These are phyloP conservation scores for Elsinoe perseae DNA, from an alignment of 2,329 filamentous ascomycete species.

Conservation along the genomic window DNA sequence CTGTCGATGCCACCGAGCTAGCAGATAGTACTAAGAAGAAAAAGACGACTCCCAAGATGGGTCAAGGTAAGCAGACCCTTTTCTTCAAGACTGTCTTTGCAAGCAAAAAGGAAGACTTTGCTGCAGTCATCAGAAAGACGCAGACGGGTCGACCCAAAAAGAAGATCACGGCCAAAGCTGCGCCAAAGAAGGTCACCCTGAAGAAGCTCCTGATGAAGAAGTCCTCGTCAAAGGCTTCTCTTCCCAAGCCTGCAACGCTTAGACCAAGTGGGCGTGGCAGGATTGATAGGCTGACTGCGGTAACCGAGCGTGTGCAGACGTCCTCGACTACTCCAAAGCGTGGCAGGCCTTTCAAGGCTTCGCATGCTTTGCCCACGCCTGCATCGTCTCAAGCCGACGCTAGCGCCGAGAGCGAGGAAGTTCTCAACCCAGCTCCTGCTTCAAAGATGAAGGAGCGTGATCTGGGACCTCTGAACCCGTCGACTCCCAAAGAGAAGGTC, in stretches of 20 bases:
- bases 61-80: constrained; percentile 13
- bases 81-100: not conserved
- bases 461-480: not conserved
- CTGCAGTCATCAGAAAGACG: not conserved
- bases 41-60: constrained; percentile 12
- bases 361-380: not conserved
- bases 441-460: constrained; percentile 21
- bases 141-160: not conserved
- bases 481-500: not conserved
- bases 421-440: constrained; percentile 19
- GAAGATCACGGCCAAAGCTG: not conserved
- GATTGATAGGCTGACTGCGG: not conserved
- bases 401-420: not conserved
- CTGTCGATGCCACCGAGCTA: constrained; percentile 17
- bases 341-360: not conserved
- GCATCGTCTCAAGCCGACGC: not conserved
- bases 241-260: not conserved
- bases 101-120: not conserved
- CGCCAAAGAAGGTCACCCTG: not conserved
- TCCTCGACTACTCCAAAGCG: not conserved
- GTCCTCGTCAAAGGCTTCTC: not conserved
- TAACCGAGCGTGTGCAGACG: not conserved
- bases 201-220: too few species aligned
- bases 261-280: not conserved
- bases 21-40: constrained; percentile 10